Percentiles rank a stretch among this genome's conserved stretches.
phyloP scores from a whole-genome alignment of 2,329 filamentous ascomycete species.

The Monilinia aucupariae region DNA sequence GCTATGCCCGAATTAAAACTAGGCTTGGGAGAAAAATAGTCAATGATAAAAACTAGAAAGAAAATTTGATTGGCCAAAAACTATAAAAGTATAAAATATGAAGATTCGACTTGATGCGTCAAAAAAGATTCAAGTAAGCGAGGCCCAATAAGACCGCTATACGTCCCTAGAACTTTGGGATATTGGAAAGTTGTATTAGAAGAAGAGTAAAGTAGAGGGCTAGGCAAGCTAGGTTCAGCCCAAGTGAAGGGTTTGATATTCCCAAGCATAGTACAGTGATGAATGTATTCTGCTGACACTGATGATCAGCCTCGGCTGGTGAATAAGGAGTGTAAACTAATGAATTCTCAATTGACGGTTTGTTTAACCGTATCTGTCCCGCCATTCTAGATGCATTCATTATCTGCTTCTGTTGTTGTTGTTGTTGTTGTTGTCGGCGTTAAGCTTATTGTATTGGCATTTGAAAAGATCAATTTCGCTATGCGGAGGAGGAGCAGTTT shows the following conservation, averaged over 20 bases:
- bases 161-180: neutral
- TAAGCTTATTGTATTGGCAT: constrained; percentile 31
- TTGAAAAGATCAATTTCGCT: constrained; percentile 53
- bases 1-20: neutral
- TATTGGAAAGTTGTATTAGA: neutral
- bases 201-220: neutral
- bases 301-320: constrained; percentile 23
- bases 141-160: neutral
- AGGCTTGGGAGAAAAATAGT: neutral
- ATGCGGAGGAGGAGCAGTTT: constrained; percentile 48
- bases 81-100: neutral
- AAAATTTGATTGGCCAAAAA: neutral
- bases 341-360: constrained; percentile 25
- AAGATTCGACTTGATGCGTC: neutral
- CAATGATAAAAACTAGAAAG: neutral
- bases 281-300: constrained; percentile 17
- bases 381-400: constrained; percentile 36
- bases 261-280: constrained; percentile 1
- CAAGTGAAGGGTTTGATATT: neutral
- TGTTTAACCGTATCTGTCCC: constrained; percentile 19
- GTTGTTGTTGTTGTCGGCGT: constrained; percentile 28
- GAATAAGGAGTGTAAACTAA: constrained; percentile 31
- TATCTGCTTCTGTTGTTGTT: constrained; percentile 36
- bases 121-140: neutral
- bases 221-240: neutral